Evolutionary conservation across 2,329 filamentous ascomycete species (phyloP).

Genomic region (Pezizomycotina sp.): DNA sequence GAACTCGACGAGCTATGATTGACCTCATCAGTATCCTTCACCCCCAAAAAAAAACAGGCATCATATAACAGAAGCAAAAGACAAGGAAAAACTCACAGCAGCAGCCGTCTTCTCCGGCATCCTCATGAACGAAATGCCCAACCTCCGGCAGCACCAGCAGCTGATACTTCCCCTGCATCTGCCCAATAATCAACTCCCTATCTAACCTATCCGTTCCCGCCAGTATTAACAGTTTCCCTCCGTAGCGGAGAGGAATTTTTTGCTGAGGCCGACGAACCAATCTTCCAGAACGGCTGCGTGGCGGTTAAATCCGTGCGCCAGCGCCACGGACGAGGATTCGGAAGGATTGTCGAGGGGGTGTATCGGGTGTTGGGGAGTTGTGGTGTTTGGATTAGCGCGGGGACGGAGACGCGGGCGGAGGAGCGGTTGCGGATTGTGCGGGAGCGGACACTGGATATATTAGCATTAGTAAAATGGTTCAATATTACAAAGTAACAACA

Average conservation of each 20-base stretch:
- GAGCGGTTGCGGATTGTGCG: slow-evolving; percentile 68
- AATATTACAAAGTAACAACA: background rate
- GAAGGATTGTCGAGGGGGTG: slow-evolving; percentile 13
- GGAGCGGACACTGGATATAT: slow-evolving; percentile 44
- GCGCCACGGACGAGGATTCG: slow-evolving; percentile 37
- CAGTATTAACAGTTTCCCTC: slow-evolving; percentile 69
- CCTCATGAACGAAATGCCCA: slow-evolving; percentile 93
- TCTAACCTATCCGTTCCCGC: slow-evolving; percentile 82
- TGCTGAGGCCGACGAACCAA: slow-evolving; percentile 79
- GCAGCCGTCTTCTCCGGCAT: slow-evolving; percentile 79
- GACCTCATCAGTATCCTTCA: slow-evolving; percentile 5
- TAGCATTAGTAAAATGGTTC: slow-evolving; percentile 5
- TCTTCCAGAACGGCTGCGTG: slow-evolving; percentile 81
- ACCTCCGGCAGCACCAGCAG: slow-evolving; percentile 87
- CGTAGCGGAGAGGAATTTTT: slow-evolving; percentile 70
- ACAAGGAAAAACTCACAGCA: slow-evolving; percentile 30
- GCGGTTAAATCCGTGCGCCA: slow-evolving; percentile 74
- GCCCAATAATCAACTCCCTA: slow-evolving; percentile 82
- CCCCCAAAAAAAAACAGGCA: background rate
- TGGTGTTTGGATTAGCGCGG: slow-evolving; percentile 41
- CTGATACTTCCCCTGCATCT: slow-evolving; percentile 98
- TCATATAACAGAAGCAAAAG: background rate
- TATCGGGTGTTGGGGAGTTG: slow-evolving; percentile 31
- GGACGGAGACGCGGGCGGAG: slow-evolving; percentile 77
- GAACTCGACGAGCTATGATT: slow-evolving; percentile 57